Conservation (phyloP, 768 basidiomycete genomes). For the Lentinula raphanica region DNA sequence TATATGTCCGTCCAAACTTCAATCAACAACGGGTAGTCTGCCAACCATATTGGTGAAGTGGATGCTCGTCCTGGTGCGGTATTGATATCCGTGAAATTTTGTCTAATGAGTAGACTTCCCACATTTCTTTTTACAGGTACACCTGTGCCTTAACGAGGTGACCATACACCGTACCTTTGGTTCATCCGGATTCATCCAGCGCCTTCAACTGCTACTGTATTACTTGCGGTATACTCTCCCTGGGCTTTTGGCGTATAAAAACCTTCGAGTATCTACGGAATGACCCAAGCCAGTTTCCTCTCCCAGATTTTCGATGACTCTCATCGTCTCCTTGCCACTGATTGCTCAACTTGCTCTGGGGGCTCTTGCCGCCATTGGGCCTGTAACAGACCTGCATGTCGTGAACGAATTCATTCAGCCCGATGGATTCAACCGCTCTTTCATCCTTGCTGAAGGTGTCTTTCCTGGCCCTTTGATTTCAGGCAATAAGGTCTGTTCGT, state of each 20-base stretch:
- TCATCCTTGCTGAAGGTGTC: constrained; percentile 24
- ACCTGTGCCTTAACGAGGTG: neutral
- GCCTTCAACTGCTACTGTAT: neutral
- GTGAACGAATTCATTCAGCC: constrained; percentile 22
- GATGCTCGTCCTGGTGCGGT: neutral
- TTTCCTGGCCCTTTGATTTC: constrained; percentile 38
- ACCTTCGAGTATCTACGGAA: neutral
- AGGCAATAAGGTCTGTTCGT: neutral
- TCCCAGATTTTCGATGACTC: neutral
- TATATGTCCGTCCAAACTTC: too few species aligned
- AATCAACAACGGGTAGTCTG: neutral
- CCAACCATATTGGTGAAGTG: neutral
- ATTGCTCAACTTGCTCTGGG: neutral
- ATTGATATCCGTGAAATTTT: neutral
- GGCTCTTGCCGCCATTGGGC: constrained; percentile 16
- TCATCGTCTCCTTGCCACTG: neutral
- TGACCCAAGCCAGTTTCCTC: neutral
- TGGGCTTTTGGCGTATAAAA: neutral
- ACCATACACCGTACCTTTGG: neutral
- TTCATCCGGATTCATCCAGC: neutral
- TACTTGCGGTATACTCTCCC: neutral
- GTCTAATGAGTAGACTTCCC: neutral
- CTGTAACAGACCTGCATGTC: constrained; percentile 20
- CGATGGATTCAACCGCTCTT: constrained; percentile 25
- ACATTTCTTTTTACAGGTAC: neutral